Conservation (phyloP, 345 rosid genomes). For the Xanthoceras sorbifolium region DNA sequence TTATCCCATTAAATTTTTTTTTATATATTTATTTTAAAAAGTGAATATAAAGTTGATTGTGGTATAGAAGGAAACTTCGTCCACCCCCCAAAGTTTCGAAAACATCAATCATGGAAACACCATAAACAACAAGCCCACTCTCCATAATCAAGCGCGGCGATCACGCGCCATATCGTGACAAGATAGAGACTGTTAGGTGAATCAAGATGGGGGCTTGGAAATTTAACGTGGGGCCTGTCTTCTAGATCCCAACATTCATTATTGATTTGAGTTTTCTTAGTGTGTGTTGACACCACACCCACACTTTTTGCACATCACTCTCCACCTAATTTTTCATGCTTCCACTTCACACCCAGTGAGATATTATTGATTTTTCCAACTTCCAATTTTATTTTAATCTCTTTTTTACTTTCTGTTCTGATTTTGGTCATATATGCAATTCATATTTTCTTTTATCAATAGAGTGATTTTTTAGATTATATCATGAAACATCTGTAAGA, state of each 20-base stretch:
- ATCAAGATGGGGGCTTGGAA: not conserved
- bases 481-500: too few relatives aligned
- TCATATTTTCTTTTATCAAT: too few relatives aligned
- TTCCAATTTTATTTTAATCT: not conserved
- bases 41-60: too few relatives aligned
- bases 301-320: not conserved
- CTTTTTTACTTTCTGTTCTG: too few relatives aligned
- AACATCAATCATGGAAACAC: too few relatives aligned
- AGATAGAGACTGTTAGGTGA: not conserved
- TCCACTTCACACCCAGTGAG: too few relatives aligned
- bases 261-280: not conserved
- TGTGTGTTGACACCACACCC: not conserved
- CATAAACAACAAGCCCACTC: not conserved
- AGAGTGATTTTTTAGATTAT: too few relatives aligned
- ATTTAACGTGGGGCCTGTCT: conserved; percentile 37
- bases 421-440: too few relatives aligned
- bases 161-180: not conserved
- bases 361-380: conserved; percentile 1
- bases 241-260: conserved; percentile 44
- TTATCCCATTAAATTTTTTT: too few relatives aligned
- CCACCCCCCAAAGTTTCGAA: too few relatives aligned
- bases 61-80: too few relatives aligned
- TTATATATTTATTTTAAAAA: too few relatives aligned
- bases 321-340: conserved; percentile 9
- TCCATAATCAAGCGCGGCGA: not conserved